Evolutionary conservation across 306 rosid species (phyloP).

Genomic region (Geum urbanum): DNA sequence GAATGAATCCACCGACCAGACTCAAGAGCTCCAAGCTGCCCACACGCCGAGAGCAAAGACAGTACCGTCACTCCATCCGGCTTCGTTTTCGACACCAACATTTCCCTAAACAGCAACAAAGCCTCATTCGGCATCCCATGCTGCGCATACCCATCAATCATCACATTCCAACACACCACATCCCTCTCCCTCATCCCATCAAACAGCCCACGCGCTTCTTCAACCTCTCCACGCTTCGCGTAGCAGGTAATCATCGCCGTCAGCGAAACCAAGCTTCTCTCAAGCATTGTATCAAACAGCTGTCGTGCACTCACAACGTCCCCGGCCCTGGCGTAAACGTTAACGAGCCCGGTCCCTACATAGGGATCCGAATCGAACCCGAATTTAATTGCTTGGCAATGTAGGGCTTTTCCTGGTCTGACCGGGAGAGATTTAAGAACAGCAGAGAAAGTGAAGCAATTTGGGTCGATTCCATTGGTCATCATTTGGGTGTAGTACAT

Average conservation of each 20-base stretch:
- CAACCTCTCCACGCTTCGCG: conserved; percentile 49
- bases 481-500: conserved; percentile 54
- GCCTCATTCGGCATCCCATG: conserved; percentile 62
- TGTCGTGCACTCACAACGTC: conserved; percentile 48
- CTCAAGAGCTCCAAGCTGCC: conserved; percentile 73
- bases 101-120: conserved; percentile 51
- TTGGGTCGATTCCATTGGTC: conserved; percentile 45
- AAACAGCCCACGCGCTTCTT: conserved; percentile 52
- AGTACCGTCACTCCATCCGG: conserved; percentile 64
- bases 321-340: conserved; percentile 58
- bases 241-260: conserved; percentile 70
- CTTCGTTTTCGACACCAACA: conserved; percentile 46
- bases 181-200: conserved; percentile 49
- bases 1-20: conserved; percentile 79
- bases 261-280: conserved; percentile 52
- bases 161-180: conserved; percentile 82
- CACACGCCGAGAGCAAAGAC: conserved; percentile 67
- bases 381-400: conserved; percentile 51
- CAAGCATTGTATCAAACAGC: conserved; percentile 65
- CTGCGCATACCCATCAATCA: conserved; percentile 71
- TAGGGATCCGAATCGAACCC: conserved; percentile 41
- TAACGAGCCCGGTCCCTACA: conserved; percentile 59
- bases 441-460: conserved; percentile 66
- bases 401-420: conserved; percentile 36
- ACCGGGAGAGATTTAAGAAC: conserved; percentile 43